phyloP scores from a whole-genome alignment of 2,329 filamentous ascomycete genomes.

The Didymella glomerata region DNA sequence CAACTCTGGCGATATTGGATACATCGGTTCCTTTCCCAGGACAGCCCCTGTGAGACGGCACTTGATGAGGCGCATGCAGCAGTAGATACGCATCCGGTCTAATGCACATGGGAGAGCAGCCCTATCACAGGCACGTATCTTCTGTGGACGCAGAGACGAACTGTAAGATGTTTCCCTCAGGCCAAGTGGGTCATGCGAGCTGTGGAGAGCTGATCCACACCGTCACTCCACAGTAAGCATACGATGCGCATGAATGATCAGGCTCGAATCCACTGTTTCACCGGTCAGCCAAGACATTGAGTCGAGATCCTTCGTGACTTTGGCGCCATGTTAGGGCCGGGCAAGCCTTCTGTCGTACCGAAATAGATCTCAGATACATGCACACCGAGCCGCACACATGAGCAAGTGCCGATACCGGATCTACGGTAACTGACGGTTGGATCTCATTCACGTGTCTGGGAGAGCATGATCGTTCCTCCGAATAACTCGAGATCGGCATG shows the following conservation, averaged over 20 bases:
- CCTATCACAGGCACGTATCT: background rate
- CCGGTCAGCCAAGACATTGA: background rate
- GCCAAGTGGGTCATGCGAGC: background rate
- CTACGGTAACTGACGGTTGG: background rate
- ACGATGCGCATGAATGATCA: background rate
- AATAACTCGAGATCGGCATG: background rate
- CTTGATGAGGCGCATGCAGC: background rate
- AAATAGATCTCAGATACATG: background rate
- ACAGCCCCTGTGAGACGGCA: conserved; percentile 1
- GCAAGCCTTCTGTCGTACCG: background rate
- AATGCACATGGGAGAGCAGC: background rate
- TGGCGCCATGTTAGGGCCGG: background rate
- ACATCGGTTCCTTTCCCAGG: background rate
- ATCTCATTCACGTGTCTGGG: background rate
- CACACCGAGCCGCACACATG: background rate
- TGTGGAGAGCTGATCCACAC: background rate
- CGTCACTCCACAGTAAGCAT: background rate
- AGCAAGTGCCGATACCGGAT: background rate
- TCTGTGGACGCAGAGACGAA: background rate
- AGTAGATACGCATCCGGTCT: background rate
- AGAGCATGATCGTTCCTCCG: background rate
- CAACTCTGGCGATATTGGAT: background rate
- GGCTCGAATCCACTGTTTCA: conserved; percentile 1
- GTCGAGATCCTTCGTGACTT: background rate
- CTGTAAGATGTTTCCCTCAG: background rate